These are phyloP conservation scores for Aureobasidium sp. DNA, from an alignment of 2,329 filamentous ascomycete genomes.

Conservation along the genomic window DNA sequence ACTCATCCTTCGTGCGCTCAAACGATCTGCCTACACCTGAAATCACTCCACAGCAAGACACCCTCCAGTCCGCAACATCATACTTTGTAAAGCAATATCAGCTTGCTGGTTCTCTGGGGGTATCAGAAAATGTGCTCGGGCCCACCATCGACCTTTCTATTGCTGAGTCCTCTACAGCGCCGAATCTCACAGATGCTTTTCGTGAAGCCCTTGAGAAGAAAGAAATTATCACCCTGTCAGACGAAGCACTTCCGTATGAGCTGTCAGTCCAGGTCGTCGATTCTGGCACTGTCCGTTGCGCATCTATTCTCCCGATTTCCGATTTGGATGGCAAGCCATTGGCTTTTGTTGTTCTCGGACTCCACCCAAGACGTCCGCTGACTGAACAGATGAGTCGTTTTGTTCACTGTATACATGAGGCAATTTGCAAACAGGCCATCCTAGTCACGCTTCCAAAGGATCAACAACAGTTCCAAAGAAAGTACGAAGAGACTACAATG, in stretches of 20 bases:
- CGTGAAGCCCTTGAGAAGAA: conserved; percentile 7
- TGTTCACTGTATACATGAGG: neutral
- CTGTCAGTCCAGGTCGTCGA: neutral
- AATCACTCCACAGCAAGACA: neutral
- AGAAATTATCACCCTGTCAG: neutral
- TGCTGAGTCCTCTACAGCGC: no score
- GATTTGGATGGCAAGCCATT: conserved; percentile 28
- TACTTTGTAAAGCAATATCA: conserved; percentile 13
- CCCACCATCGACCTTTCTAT: conserved; percentile 19
- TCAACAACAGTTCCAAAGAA: conserved; percentile 24
- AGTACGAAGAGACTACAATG: conserved; percentile 30
- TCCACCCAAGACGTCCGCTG: conserved; percentile 32
- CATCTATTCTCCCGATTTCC: conserved; percentile 20
- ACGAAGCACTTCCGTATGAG: neutral
- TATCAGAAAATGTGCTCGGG: conserved; percentile 20
- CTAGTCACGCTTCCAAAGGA: conserved; percentile 23
- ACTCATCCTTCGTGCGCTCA: conserved; percentile 13
- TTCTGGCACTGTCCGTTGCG: conserved; percentile 1
- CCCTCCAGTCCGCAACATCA: neutral
- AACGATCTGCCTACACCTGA: conserved; percentile 7
- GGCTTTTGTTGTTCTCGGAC: conserved; percentile 34
- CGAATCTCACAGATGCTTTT: conserved; percentile 17
- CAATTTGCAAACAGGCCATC: conserved; percentile 28
- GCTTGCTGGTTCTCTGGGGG: conserved; percentile 23
- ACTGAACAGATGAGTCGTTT: conserved; percentile 21